These are phyloP conservation scores for Colletotrichum abscissum DNA, from an alignment of 2,329 filamentous ascomycete species.

Conservation along the genomic window DNA sequence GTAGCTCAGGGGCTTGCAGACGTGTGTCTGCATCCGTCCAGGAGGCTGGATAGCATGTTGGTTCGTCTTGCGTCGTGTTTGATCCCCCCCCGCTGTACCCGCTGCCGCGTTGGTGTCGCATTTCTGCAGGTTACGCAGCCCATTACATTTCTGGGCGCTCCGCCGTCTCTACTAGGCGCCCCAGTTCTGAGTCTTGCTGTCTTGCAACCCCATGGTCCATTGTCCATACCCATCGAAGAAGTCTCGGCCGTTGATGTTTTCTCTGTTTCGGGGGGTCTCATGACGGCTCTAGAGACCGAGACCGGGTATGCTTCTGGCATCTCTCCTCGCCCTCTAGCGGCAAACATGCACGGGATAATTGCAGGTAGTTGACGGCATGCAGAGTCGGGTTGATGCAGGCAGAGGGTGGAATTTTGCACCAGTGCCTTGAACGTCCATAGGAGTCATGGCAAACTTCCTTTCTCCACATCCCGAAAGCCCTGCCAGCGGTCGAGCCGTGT, in stretches of 20 bases:
- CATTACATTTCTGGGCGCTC: slow-evolving; percentile 14
- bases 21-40: background rate
- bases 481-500: background rate
- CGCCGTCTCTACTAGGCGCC: slow-evolving; percentile 1
- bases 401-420: background rate
- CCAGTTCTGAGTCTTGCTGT: background rate
- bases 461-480: slow-evolving; percentile 22
- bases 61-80: slow-evolving; percentile 1
- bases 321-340: background rate
- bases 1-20: slow-evolving; percentile 23
- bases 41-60: slow-evolving; percentile 9
- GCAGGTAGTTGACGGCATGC: background rate
- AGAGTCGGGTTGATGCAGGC: background rate
- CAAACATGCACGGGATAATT: background rate
- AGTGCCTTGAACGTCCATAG: background rate
- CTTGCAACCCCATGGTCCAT: background rate
- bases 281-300: background rate
- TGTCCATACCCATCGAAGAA: background rate
- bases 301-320: background rate
- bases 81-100: background rate
- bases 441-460: background rate
- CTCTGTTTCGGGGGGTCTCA: background rate
- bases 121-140: background rate
- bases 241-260: slow-evolving; percentile 2
- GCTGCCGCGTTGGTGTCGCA: slow-evolving; percentile 18